Conservation (phyloP, 192 early-diverging fungal species). For the Umbelopsis sp. region DNA sequence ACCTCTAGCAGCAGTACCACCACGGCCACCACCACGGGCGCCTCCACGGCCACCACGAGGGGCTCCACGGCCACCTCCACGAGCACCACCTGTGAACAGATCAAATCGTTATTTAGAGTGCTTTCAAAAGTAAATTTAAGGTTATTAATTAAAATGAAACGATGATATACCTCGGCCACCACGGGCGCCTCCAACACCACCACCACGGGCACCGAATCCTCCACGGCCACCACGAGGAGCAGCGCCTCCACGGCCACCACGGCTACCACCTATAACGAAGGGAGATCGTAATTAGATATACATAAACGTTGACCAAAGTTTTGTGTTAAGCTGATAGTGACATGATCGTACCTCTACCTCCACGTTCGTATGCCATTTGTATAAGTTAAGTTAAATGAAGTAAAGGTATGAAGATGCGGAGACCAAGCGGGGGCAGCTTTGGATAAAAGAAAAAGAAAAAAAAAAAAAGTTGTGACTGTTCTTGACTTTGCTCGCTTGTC, state of each 20-base stretch:
- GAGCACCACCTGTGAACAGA: conserved; percentile 28
- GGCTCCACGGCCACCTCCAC: conserved; percentile 44
- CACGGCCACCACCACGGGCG: conserved; percentile 54
- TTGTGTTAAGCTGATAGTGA: neutral
- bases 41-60: conserved; percentile 39
- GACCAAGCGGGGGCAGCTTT: conserved; percentile 9
- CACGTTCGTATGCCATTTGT: conserved; percentile 12
- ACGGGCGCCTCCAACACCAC: conserved; percentile 5
- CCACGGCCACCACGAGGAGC: conserved; percentile 15
- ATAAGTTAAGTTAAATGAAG: neutral
- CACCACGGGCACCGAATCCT: conserved; percentile 10
- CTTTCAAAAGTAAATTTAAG: neutral
- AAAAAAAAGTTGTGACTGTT: conserved; percentile 15
- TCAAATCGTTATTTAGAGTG: neutral
- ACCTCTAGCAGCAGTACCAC: conserved; percentile 17
- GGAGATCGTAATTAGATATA: neutral
- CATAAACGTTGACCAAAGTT: neutral
- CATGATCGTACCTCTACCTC: conserved; percentile 7
- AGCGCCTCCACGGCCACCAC: conserved; percentile 3
- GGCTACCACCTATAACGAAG: conserved; percentile 6
- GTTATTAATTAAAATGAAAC: neutral
- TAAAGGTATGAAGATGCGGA: conserved; percentile 7
- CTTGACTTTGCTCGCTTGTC: neutral
- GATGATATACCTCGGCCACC: conserved; percentile 6
- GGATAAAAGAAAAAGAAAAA: neutral